Conservation (phyloP, 805 yeast genomes). For the Suhomyces sp. region DNA sequence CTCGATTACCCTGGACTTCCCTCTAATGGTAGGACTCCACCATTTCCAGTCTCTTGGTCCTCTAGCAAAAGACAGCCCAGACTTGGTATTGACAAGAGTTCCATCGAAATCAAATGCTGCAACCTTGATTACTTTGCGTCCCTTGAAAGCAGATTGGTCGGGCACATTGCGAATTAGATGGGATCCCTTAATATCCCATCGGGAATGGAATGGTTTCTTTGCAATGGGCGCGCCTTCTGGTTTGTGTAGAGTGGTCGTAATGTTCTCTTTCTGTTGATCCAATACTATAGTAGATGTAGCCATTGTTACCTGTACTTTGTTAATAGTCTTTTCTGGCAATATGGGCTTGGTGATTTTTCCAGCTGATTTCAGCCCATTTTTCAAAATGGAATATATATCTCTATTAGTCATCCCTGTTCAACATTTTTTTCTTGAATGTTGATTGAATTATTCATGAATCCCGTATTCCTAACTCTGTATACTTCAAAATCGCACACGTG, state of each 20-base stretch:
- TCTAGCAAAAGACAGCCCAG: conserved; percentile 58
- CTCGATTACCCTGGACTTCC: conserved; percentile 18
- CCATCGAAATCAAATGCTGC: conserved; percentile 87
- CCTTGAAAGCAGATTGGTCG: background rate
- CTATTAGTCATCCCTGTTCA: background rate
- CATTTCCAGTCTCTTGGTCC: conserved; percentile 74
- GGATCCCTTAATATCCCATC: conserved; percentile 8
- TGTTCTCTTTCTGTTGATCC: too few relatives aligned
- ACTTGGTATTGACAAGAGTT: conserved; percentile 67
- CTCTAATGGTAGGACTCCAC: conserved; percentile 24
- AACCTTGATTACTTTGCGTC: conserved; percentile 28
- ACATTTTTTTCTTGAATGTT: too few relatives aligned
- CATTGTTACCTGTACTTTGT: background rate
- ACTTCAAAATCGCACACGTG: too few relatives aligned
- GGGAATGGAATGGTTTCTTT: background rate
- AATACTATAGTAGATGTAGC: too few relatives aligned
- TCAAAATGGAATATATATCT: background rate
- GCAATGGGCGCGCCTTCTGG: too few relatives aligned
- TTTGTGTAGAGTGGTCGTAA: background rate
- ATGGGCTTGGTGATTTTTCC: background rate
- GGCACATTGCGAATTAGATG: conserved; percentile 9
- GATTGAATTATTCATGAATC: too few relatives aligned
- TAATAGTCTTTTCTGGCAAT: too few relatives aligned
- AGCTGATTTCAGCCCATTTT: background rate
- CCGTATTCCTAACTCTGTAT: too few relatives aligned